A percentile compares a stretch with the other conserved stretches of the same genome.
These are phyloP conservation scores for Bryoerythrophyllum caledonicum DNA, from an alignment of 225 moss, liverwort and hornwort species.

Conservation along the genomic window DNA sequence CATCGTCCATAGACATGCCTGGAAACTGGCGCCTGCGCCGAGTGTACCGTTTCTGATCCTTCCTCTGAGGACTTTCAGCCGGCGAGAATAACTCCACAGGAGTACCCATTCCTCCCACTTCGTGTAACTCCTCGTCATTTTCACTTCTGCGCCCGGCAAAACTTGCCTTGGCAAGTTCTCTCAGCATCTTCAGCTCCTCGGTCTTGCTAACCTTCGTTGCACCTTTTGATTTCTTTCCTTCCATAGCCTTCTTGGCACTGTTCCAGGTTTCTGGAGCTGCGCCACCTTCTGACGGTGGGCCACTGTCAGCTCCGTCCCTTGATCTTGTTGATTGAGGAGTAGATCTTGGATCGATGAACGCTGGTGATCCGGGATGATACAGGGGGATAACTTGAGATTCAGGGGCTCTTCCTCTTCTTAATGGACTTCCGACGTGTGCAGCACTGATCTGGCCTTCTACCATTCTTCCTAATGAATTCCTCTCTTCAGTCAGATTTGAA, in stretches of 20 bases:
- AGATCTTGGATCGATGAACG: conserved; percentile 58
- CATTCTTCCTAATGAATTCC: neutral
- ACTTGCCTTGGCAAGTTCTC: conserved; percentile 76
- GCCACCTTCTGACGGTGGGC: conserved; percentile 28
- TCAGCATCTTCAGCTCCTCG: conserved; percentile 69
- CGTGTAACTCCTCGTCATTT: conserved; percentile 44
- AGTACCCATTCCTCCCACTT: conserved; percentile 25
- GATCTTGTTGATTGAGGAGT: conserved; percentile 40
- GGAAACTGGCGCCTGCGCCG: conserved; percentile 33
- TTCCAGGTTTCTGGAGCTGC: conserved; percentile 34
- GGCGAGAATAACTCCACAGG: conserved; percentile 58
- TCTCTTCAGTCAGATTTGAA: neutral
- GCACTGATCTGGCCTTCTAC: neutral
- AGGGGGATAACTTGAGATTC: conserved; percentile 38
- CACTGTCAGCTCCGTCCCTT: conserved; percentile 18
- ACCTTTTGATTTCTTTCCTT: conserved; percentile 64
- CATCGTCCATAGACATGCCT: conserved; percentile 44
- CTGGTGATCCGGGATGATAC: conserved; percentile 55
- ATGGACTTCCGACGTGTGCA: conserved; percentile 26
- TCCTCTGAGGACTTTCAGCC: conserved; percentile 48
- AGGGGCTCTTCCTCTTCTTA: conserved; percentile 29
- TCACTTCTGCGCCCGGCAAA: conserved; percentile 57
- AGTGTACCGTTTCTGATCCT: conserved; percentile 17
- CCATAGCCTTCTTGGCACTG: conserved; percentile 36
- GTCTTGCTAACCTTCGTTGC: conserved; percentile 46